Evolutionary conservation across 495 filamentous ascomycete genomes (phyloP).

Genomic region (Penicillium waksmanii): DNA sequence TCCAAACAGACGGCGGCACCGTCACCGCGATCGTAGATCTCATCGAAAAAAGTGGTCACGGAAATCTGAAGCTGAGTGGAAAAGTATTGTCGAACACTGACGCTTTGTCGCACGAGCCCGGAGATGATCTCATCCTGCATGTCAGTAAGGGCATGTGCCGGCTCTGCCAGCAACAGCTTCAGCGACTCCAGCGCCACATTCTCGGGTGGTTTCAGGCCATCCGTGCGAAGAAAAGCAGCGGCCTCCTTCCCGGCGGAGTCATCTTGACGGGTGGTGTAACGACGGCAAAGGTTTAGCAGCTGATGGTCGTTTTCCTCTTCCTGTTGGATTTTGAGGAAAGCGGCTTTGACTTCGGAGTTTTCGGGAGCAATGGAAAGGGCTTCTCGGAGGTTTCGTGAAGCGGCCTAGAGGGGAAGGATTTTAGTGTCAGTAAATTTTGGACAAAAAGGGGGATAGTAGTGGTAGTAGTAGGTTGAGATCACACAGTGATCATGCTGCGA

Average conservation of each 20-base stretch:
- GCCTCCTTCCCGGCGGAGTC: conserved; percentile 62
- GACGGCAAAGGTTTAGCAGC: conserved; percentile 56
- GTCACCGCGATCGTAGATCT: conserved; percentile 63
- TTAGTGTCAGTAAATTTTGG: neutral
- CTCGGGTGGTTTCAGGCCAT: conserved; percentile 53
- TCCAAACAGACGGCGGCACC: conserved; percentile 61
- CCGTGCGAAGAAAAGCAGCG: conserved; percentile 55
- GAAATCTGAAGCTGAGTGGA: conserved; percentile 51
- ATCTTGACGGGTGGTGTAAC: conserved; percentile 54
- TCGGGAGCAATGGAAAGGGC: conserved; percentile 64
- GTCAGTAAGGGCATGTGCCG: conserved; percentile 40
- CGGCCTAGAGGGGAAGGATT: conserved; percentile 44
- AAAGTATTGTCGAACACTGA: conserved; percentile 58
- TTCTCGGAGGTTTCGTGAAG: conserved; percentile 62
- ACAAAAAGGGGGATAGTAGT: neutral
- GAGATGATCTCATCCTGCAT: conserved; percentile 62
- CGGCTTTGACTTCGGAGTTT: conserved; percentile 55
- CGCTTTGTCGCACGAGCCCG: conserved; percentile 58
- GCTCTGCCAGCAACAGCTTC: conserved; percentile 54
- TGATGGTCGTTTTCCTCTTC: conserved; percentile 53
- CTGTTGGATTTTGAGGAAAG: conserved; percentile 54
- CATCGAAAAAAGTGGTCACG: conserved; percentile 58
- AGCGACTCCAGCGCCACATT: conserved; percentile 57
- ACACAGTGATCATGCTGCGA: neutral
- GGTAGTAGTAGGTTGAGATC: neutral